These are phyloP conservation scores for Hericium rajendrae DNA, from an alignment of 768 basidiomycete species.

Conservation along the genomic window DNA sequence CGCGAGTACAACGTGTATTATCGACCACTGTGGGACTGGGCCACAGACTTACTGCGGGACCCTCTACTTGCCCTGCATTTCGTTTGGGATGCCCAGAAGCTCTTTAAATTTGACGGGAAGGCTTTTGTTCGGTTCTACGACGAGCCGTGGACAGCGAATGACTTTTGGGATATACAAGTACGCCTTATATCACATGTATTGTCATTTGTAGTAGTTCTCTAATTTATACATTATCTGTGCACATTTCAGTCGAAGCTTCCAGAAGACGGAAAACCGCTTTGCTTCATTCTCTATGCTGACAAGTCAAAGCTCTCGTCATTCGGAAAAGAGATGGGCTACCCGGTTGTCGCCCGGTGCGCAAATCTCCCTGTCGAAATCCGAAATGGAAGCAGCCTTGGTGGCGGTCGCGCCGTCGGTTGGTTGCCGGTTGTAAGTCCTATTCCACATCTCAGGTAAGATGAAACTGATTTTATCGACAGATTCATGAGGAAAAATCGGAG, in stretches of 20 bases:
- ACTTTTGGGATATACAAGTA: constrained; percentile 30
- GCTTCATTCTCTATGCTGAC: constrained; percentile 14
- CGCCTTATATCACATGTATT: constrained; percentile 1
- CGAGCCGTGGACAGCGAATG: constrained; percentile 30
- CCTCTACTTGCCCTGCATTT: constrained; percentile 16
- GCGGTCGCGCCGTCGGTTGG: constrained; percentile 11
- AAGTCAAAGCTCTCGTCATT: constrained; percentile 13
- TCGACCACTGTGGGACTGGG: constrained; percentile 21
- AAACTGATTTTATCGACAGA: too few relatives aligned
- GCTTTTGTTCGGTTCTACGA: constrained; percentile 21
- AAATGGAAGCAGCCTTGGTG: constrained; percentile 13
- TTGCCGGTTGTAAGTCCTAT: constrained; percentile 10
- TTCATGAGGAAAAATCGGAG: too few relatives aligned
- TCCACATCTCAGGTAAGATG: neutral
- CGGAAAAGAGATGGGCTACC: constrained; percentile 16
- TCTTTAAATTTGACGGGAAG: constrained; percentile 20
- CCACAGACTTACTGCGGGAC: constrained; percentile 20
- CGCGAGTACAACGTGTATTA: constrained; percentile 16
- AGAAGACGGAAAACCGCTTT: constrained; percentile 3
- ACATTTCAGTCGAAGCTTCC: constrained; percentile 7
- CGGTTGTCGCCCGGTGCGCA: constrained; percentile 9
- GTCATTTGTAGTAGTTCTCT: neutral
- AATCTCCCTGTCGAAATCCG: constrained; percentile 15
- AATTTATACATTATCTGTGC: too few relatives aligned
- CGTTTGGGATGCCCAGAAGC: constrained; percentile 24